Evolutionary conservation across 805 yeast species (phyloP), one percentile per base, ranked within the genome.

Genomic region (Ogataea pignaliae): DNA sequence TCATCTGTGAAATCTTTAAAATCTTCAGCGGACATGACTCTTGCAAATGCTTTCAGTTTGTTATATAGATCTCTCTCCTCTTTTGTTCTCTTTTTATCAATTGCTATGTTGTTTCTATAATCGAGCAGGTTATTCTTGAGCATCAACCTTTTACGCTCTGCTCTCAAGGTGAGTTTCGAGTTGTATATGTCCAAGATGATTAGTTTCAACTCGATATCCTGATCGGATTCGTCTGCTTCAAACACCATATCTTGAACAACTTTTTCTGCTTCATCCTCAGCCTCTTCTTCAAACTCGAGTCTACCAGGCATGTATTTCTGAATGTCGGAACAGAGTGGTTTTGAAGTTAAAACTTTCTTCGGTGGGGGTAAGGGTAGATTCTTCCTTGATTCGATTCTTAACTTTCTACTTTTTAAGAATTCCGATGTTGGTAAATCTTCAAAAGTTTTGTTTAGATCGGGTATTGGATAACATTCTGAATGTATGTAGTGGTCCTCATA

Each of bases 251-350:
- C 99, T 60, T 93, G 93, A 15, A 93, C 88, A 0, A 93, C 83
- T 26, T 41, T 73, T 65, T 93, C 99, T 0, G 99, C 98, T 44
- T 93, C 99, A 57, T 93, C 93, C 61, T 93, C 99, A 34, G 86
- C 89, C 63, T 93, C 99, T 46, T 84, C 88, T 57, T 93, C 99
- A 63, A 93, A 93, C 64, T 93, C 99, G 48, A 93, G 70, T 58
- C 99, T 79, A 36, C 98, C 99, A 34, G 99, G 99, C 99, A 93
- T 93, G 62, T 83, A 93, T 3, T 97, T 97, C 63, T 93, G 98
- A 48, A 93, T 80, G 57, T 95, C 98, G 59, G 95, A 97, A 68
- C 98, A 90, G 45, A 93, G 75, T 0, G 99, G 99, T 7, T 86
- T 91, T 7, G 97, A 88, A 0, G 97, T 90, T 38, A 86, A 81